These are phyloP conservation scores for Cystobasidium ongulense DNA, from an alignment of 768 basidiomycete species.

Conservation along the genomic window DNA sequence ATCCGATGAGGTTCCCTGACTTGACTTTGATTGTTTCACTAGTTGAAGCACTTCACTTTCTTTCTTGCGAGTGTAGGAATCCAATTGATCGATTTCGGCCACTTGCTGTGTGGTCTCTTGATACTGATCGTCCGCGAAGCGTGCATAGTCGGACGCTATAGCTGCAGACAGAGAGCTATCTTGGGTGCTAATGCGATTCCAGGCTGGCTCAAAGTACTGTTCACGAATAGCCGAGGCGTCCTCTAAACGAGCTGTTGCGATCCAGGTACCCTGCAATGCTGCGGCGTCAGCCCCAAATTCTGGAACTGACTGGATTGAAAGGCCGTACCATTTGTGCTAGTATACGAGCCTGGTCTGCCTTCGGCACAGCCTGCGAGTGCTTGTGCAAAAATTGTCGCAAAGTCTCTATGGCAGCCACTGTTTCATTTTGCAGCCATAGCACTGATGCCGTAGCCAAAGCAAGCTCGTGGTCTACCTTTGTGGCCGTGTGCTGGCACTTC, in stretches of 20 bases:
- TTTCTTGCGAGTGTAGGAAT: slow-evolving; percentile 66
- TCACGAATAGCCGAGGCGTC: slow-evolving; percentile 63
- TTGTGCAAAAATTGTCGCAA: slow-evolving; percentile 44
- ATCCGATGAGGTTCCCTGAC: slow-evolving; percentile 47
- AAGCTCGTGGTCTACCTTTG: neutral
- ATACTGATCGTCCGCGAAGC: slow-evolving; percentile 83
- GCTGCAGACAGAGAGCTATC: slow-evolving; percentile 29
- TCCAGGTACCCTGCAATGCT: slow-evolving; percentile 71
- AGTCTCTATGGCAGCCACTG: slow-evolving; percentile 68
- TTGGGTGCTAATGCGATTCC: slow-evolving; percentile 33
- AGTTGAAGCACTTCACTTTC: slow-evolving; percentile 57
- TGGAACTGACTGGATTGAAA: neutral
- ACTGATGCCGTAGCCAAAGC: slow-evolving; percentile 54
- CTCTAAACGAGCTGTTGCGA: slow-evolving; percentile 71
- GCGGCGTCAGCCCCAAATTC: neutral
- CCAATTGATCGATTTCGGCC: slow-evolving; percentile 61
- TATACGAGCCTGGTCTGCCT: slow-evolving; percentile 11
- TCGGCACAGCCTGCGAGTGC: neutral
- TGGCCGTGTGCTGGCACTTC: neutral
- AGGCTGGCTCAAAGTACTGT: slow-evolving; percentile 64
- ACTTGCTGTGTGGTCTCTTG: slow-evolving; percentile 57
- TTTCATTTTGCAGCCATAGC: slow-evolving; percentile 81
- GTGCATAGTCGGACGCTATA: slow-evolving; percentile 68
- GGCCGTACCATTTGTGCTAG: slow-evolving; percentile 53
- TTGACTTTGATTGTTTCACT: slow-evolving; percentile 34